phyloP scores from a whole-genome alignment of 2,329 filamentous ascomycete species.

The Xylaria polymorpha region DNA sequence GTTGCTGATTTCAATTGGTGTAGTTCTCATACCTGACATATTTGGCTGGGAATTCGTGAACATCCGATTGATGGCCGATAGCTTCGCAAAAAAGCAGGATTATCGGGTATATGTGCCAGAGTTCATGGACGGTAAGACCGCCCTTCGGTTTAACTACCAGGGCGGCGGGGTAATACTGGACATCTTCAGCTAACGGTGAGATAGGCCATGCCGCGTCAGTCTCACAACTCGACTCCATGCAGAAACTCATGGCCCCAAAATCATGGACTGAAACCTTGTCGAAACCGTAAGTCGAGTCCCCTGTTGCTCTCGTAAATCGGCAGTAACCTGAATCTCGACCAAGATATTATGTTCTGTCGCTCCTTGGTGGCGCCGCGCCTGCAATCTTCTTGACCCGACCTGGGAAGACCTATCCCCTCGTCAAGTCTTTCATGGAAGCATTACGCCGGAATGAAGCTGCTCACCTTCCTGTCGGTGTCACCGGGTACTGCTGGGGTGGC shows the following conservation, averaged over 20 bases:
- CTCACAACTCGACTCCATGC: conserved; percentile 49
- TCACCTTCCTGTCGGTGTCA: conserved; percentile 58
- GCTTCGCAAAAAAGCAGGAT: conserved; percentile 62
- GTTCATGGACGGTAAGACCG: conserved; percentile 60
- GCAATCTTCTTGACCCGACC: conserved; percentile 50
- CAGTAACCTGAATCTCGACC: not conserved
- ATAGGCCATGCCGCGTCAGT: conserved; percentile 46
- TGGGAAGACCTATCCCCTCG: conserved; percentile 50
- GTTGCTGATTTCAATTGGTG: conserved; percentile 6
- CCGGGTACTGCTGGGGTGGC: conserved; percentile 74
- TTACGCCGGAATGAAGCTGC: conserved; percentile 50
- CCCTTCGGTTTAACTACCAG: not conserved
- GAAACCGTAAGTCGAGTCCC: conserved; percentile 47
- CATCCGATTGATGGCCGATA: conserved; percentile 63
- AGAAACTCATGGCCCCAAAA: conserved; percentile 40
- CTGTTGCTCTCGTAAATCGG: not conserved
- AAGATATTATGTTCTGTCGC: conserved; percentile 41
- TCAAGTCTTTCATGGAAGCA: conserved; percentile 53
- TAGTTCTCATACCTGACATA: conserved; percentile 64
- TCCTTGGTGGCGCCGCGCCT: conserved; percentile 47
- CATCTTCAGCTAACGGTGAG: conserved; percentile 3
- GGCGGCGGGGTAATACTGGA: not conserved
- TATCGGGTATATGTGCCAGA: conserved; percentile 67
- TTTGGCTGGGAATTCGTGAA: conserved; percentile 68
- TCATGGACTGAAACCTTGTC: conserved; percentile 41